A percentile compares a stretch with the other conserved stretches of the same genome.
Conservation (phyloP, 2,329 filamentous ascomycete species). For the Beauveria australis region DNA sequence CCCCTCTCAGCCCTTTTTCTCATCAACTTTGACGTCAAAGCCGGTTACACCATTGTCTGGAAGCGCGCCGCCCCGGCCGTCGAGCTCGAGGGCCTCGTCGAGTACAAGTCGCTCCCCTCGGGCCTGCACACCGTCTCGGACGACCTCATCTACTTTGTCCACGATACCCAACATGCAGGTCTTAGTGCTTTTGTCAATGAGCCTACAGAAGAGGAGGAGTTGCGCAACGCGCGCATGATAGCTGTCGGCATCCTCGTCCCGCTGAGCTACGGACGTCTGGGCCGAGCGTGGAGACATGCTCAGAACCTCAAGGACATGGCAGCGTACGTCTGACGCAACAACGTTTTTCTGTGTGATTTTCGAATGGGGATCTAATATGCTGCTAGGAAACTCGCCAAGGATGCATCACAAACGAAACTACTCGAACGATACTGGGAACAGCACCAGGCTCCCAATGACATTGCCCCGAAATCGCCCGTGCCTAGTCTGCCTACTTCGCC, state of each 20-base stretch:
- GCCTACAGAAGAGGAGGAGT: slow-evolving; percentile 64
- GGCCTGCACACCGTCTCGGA: slow-evolving; percentile 81
- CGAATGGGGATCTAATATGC: not conserved
- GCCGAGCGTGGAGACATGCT: slow-evolving; percentile 83
- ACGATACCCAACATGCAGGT: slow-evolving; percentile 70
- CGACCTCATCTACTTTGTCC: slow-evolving; percentile 91
- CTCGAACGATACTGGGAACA: slow-evolving; percentile 76
- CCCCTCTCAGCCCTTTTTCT: slow-evolving; percentile 74
- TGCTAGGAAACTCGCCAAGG: slow-evolving; percentile 50
- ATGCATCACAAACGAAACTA: slow-evolving; percentile 52
- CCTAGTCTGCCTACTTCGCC: slow-evolving; percentile 32
- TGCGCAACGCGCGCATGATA: slow-evolving; percentile 86
- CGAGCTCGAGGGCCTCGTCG: slow-evolving; percentile 76
- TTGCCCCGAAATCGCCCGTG: slow-evolving; percentile 34
- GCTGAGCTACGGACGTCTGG: slow-evolving; percentile 74
- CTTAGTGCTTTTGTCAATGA: slow-evolving; percentile 86
- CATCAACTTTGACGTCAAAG: slow-evolving; percentile 86
- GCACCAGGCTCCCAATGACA: slow-evolving; percentile 24
- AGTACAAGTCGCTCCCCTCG: slow-evolving; percentile 94
- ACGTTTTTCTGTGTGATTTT: no score
- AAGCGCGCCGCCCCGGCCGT: slow-evolving; percentile 63
- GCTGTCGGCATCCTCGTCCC: slow-evolving; percentile 85
- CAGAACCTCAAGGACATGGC: slow-evolving; percentile 67
- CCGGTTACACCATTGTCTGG: slow-evolving; percentile 87
- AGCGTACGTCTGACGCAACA: slow-evolving; percentile 37